These are phyloP conservation scores for Aphanomyces cochlioides DNA, from an alignment of 352 stramenopile genomes.

Conservation along the genomic window DNA sequence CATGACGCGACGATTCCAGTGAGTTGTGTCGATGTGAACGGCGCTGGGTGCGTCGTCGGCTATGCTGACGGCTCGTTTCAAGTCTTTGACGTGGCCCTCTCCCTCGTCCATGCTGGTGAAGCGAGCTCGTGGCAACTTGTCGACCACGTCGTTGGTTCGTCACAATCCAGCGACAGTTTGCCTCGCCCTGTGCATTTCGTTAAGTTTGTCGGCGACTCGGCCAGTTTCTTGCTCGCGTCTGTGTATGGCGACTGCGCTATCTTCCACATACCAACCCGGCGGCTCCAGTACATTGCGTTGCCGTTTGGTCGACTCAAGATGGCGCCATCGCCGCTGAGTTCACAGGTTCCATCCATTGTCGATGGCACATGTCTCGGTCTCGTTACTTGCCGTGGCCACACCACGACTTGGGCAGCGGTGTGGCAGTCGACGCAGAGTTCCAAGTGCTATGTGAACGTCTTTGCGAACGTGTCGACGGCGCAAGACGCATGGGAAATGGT, in stretches of 20 bases:
- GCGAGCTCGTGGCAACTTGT: neutral
- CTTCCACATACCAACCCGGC: constrained; percentile 2
- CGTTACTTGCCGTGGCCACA: neutral
- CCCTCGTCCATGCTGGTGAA: neutral
- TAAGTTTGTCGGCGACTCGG: neutral
- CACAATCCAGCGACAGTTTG: neutral
- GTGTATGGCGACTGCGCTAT: neutral
- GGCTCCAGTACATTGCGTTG: neutral
- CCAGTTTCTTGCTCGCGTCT: constrained; percentile 6
- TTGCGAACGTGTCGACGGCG: constrained; percentile 1
- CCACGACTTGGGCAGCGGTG: neutral
- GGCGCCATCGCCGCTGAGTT: neutral
- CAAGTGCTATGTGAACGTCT: constrained; percentile 13
- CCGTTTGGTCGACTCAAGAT: neutral
- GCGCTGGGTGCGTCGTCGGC: constrained; percentile 3
- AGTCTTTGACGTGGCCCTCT: neutral
- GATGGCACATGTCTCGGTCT: neutral
- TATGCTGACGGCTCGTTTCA: constrained; percentile 2
- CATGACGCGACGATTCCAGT: neutral
- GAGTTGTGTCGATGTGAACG: constrained; percentile 1
- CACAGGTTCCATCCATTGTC: neutral
- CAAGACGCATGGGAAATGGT: constrained; percentile 14
- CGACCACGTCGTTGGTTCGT: neutral
- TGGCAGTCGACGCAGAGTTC: constrained; percentile 3
- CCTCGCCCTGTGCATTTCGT: neutral